Conservation (phyloP, 106 monocot genomes). For the Posidonia australis region DNA sequence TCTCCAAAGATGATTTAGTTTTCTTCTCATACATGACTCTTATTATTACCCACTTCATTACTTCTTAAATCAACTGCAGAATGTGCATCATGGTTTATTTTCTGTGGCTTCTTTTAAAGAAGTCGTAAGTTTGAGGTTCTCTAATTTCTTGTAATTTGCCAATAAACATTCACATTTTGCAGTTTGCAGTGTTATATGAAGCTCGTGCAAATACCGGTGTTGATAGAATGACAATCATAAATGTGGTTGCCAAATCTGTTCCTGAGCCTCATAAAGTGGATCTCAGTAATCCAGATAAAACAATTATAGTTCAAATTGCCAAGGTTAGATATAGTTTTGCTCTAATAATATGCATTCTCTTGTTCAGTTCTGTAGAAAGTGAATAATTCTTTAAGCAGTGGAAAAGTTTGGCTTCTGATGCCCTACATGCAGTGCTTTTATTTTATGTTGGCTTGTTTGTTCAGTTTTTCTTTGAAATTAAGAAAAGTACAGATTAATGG, state of each 20-base stretch:
- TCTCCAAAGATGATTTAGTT: too few species aligned
- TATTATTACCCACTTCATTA: too few species aligned
- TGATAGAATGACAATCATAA: slow-evolving; percentile 87
- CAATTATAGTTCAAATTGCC: slow-evolving; percentile 78
- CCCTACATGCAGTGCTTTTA: not conserved
- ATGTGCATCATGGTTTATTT: too few species aligned
- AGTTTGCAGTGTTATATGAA: slow-evolving; percentile 95
- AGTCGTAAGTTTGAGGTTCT: too few species aligned
- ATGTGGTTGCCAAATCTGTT: slow-evolving; percentile 82
- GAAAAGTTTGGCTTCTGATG: not conserved
- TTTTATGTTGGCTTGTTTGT: too few species aligned
- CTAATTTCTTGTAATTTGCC: too few species aligned
- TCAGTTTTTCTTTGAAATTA: too few species aligned
- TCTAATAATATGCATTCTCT: not conserved
- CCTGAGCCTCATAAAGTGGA: slow-evolving; percentile 89
- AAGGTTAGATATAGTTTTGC: slow-evolving; percentile 41
- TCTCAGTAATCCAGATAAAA: slow-evolving; percentile 75
- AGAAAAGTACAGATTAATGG: too few species aligned
- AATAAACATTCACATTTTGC: slow-evolving; percentile 12
- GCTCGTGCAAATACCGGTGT: slow-evolving; percentile 85
- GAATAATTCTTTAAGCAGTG: not conserved
- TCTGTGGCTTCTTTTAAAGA: too few species aligned
- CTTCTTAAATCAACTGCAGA: too few species aligned
- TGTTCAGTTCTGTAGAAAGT: not conserved
- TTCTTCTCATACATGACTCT: too few species aligned